Evolutionary conservation across 352 stramenopile species (phyloP), one percentile per base, ranked within the genome.

Genomic region (Aphanomyces cochlioides): DNA sequence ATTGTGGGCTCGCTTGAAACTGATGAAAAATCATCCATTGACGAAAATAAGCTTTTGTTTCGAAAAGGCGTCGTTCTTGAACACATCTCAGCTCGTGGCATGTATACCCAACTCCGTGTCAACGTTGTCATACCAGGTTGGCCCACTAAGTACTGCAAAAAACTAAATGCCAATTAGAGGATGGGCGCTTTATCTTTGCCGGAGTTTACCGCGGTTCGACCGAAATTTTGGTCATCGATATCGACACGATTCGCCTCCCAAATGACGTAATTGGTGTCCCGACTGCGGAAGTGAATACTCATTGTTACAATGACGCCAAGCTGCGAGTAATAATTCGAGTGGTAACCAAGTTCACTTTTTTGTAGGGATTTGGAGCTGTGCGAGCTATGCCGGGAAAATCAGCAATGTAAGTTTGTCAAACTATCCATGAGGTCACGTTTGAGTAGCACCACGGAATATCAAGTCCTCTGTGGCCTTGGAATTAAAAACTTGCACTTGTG

Each of bases 401-500:
- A 5, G 83, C 60, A 40, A 75, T 80, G 64, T 70, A 48, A 17
- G 63, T 70, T 12, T 28, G 28, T 5, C 19, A 41, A 5, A 39
- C n/a, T 41, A 48, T 28, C 10, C 7, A 19, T 13, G 43, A 45
- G 13, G 39, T 37, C 36, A 41, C 19, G 12, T 43, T 63, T 15
- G 7, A 41, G 7, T 57, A 77, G 72, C 43, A 90, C 72, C 0
- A 67, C 41, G 2, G 85, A 95, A 66, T 95, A 93, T 56, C 84
- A 87, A 19, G 70, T 95, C 41, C 73, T 95, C 1, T 95, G 85
- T 61, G 87, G 87, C 3, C 79, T 95, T 5, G 87, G 87, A 34
- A 95, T 95, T 69, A 95, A 95, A 77, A 95, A 90, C 66, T 72
- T 95, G 21, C 87, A 95, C 63, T 77, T 95, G 56, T 95, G 87